Evolutionary conservation across 163 green algal genomes (phyloP), one percentile per base, ranked within the genome.

Genomic region (Scenedesmus sp.): DNA sequence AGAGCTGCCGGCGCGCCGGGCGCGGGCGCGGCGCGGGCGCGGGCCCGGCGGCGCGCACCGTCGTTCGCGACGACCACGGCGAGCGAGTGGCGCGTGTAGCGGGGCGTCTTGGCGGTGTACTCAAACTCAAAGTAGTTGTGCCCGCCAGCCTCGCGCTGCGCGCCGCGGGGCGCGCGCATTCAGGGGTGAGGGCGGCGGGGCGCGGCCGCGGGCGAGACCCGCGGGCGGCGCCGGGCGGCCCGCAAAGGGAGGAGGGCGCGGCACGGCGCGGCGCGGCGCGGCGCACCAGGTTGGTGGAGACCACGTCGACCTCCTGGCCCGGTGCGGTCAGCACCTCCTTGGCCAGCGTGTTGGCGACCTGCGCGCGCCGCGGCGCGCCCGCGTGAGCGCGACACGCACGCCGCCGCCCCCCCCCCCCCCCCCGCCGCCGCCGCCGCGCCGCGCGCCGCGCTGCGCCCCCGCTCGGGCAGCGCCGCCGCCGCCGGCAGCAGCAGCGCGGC

Each of bases 71-170:
- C 90, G 18, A 96, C 93, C 0, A 91, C 89, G 0, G 91, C 91
- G n/a, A 96, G 67, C 11, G 92, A 92, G 82, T 98, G 93, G 9
- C 95, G 85, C 9, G 89, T 97, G 89, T 96, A 99, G 75, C 82
- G 90, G 0, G 75, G 42, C 15, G 71, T 91, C 75, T 95, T 89
- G 15, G 91, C 89, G 0, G 89, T 91, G 83, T 96, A 99, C 85
- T 99, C 96, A 77, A 99, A 95, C 50, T 95, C 89, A 76, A 95
- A 96, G 87, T 99, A 99, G 22, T 83, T 89, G 22, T 89, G 70
- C 15, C 91, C 93, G 22, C 93, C 77, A 33, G 69, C 53, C 39
- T 88, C 85, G n/a, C 84, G 80, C 85, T 94, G 85, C 64, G 71
- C 20, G 42, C n/a, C n/a, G n/a, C n/a, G n/a, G n/a, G n/a, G n/a